Evolutionary conservation across 768 basidiomycete species (phyloP), one percentile per base, ranked within the genome.

Genomic region (Tylopilus vinaceipallidus): DNA sequence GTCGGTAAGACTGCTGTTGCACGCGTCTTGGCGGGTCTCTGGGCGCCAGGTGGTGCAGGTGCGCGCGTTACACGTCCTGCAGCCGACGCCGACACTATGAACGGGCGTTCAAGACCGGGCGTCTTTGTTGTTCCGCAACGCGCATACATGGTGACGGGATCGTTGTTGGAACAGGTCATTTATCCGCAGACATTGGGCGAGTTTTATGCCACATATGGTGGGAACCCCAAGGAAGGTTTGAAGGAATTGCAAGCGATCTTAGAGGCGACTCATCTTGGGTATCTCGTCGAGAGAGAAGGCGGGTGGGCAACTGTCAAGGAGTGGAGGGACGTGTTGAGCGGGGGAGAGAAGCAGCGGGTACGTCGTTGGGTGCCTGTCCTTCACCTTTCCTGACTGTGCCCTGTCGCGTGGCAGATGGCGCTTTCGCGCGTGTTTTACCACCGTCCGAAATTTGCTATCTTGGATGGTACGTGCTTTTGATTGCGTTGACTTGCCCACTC

Each of bases 381-480:
- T 5, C 13, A 6, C 9, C 22, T 11, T 44, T 47, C 19, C 50
- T 60, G 20, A 61, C 40, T 0, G 16, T 2, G n/a, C n/a, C 8
- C 23, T 24, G 17, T 23, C 17, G 9, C 22, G 27, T 8, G 26
- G 6, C 60, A 88, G 82, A 94, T 98, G 88, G 86, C 81, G 0
- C 82, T 98, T 78, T 91, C 94, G 7, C 77, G 95, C n/a, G 85
- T 95, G 16, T 90, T 98, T 66, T 95, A 92, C 68, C 91, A 91
- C 66, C 69, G 75, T 27, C 92, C 92, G 2, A 81, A 79, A 64
- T 95, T 86, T 66, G 92, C 86, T 0, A 78, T 95, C 13, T 71
- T 95, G 52, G 92, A 95, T 68, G 90, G 91, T 92, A 55, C 49
- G 84, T 70, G 11, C 9, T 45, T 19, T 10, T 11, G 39, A 27